Conservation (phyloP, 2,329 filamentous ascomycete genomes). For the Raffaelea ambrosiae region DNA sequence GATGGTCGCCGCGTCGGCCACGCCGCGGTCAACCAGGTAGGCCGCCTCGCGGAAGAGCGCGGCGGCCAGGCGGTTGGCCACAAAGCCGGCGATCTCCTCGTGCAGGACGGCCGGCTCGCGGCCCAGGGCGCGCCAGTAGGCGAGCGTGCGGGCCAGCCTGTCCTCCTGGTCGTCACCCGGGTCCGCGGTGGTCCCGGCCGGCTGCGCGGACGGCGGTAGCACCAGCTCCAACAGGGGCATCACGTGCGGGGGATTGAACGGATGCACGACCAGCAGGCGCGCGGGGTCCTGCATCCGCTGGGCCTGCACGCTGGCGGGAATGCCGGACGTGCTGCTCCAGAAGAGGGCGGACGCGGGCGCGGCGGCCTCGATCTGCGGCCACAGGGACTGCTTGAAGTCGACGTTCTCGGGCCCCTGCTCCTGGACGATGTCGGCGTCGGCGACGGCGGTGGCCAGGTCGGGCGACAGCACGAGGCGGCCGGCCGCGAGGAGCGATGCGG, state of each 20-base stretch:
- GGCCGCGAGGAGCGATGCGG: neutral
- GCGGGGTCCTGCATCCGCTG: conserved; percentile 18
- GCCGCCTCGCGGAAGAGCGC: conserved; percentile 27
- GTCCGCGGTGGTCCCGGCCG: conserved; percentile 18
- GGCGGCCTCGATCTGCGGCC: conserved; percentile 23
- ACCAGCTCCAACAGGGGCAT: conserved; percentile 36
- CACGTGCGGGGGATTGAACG: conserved; percentile 39
- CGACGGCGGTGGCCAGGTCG: neutral
- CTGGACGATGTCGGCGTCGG: conserved; percentile 6
- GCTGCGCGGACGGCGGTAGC: neutral
- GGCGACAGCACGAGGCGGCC: neutral
- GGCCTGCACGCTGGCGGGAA: conserved; percentile 23
- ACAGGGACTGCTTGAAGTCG: conserved; percentile 28
- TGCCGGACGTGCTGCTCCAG: conserved; percentile 28
- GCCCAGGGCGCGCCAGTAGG: conserved; percentile 18
- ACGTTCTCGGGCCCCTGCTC: conserved; percentile 29
- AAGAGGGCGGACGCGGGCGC: conserved; percentile 25
- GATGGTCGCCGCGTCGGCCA: conserved; percentile 20
- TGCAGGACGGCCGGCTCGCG: conserved; percentile 30
- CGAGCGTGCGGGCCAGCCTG: conserved; percentile 16
- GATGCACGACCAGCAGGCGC: conserved; percentile 33
- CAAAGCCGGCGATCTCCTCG: conserved; percentile 31
- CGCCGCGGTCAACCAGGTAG: conserved; percentile 22
- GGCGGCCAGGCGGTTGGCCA: conserved; percentile 36
- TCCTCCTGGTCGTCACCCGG: conserved; percentile 17